Evolutionary conservation across 139 green algal genomes (phyloP), one percentile per base, ranked within the genome.

Genomic region (Trebouxia sp.): DNA sequence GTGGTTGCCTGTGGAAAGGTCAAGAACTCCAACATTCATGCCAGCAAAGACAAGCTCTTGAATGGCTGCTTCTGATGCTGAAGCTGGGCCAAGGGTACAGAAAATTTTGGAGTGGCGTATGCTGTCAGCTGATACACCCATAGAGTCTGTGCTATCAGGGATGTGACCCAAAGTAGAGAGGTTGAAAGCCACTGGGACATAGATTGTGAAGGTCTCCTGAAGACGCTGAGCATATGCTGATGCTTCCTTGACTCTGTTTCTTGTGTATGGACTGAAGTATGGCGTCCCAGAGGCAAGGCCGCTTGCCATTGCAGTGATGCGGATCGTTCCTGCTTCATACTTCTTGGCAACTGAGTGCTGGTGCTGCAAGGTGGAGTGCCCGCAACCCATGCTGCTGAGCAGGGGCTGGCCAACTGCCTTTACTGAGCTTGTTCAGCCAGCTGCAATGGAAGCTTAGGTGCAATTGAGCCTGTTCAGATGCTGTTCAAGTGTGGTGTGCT

Each of bases 301-400:
- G 7, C 69, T 77, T n/a, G 43, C 69, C 69, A 77, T 77, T 12
- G 69, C 69, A 38, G 69, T 56, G 69, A 77, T 77, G 41, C 69
- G 42, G 1, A 77, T 77, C 39, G 69, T 53, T 8, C 43, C 41
- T 53, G 42, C 43, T 51, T 77, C 41, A 55, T 77, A 53, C 26
- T 48, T n/a, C 9, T 77, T 77, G 9, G 62, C 35, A 24, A 77
- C 12, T 56, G 69, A 77, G 2, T 53, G 41, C 39, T 77, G 69
- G 1, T 77, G 41, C 24, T 53, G 69, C 41, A 77, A 20, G 39
- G 41, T 77, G 69, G 69, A 77, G 26, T 51, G 53, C 24, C 69
- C 69, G 37, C 69, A 77, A 20, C 69, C 69, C 69, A 77, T 77
- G 6, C 10, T 30, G n/a, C n/a, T n/a, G n/a, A n/a, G n/a, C n/a